A percentile compares a stretch with the other conserved stretches of the same genome.
Evolutionary conservation across 345 rosid genomes (phyloP).

Genomic region (Noccaea caerulescens): DNA sequence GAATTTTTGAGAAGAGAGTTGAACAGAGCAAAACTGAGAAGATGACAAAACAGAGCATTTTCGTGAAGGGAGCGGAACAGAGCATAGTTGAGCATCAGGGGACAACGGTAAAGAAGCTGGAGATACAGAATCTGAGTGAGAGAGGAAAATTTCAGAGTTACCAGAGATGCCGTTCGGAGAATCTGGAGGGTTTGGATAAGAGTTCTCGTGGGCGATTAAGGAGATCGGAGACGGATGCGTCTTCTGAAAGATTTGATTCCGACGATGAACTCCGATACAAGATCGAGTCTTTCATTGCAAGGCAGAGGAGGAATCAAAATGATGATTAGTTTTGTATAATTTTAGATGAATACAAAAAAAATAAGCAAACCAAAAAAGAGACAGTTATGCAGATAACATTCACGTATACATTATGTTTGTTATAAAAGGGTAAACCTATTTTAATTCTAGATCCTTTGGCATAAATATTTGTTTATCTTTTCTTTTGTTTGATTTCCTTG

Average conservation of each 20-base stretch:
- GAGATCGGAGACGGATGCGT: constrained; percentile 52
- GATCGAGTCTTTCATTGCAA: constrained; percentile 76
- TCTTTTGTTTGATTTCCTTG: constrained; percentile 2
- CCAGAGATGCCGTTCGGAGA: constrained; percentile 59
- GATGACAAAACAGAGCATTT: constrained; percentile 17
- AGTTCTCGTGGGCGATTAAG: constrained; percentile 47
- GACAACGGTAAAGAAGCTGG: constrained; percentile 17
- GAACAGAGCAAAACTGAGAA: constrained; percentile 21
- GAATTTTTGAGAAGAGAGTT: background rate
- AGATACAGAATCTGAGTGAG: constrained; percentile 20
- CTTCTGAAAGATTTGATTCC: constrained; percentile 46
- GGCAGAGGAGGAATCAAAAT: constrained; percentile 67
- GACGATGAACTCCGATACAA: constrained; percentile 66
- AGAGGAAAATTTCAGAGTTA: constrained; percentile 34
- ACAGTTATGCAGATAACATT: constrained; percentile 10
- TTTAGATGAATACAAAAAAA: constrained; percentile 18
- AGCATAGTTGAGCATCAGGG: constrained; percentile 17
- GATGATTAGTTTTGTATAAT: constrained; percentile 52
- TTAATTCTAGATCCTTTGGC: constrained; percentile 17
- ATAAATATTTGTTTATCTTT: constrained; percentile 4
- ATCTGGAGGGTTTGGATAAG: constrained; percentile 26
- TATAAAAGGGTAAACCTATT: constrained; percentile 9
- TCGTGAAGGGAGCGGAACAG: constrained; percentile 16
- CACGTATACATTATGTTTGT: constrained; percentile 26
- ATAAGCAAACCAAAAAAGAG: background rate